phyloP scores from a whole-genome alignment of 2,329 filamentous ascomycete species.

The Penicillium sp. region DNA sequence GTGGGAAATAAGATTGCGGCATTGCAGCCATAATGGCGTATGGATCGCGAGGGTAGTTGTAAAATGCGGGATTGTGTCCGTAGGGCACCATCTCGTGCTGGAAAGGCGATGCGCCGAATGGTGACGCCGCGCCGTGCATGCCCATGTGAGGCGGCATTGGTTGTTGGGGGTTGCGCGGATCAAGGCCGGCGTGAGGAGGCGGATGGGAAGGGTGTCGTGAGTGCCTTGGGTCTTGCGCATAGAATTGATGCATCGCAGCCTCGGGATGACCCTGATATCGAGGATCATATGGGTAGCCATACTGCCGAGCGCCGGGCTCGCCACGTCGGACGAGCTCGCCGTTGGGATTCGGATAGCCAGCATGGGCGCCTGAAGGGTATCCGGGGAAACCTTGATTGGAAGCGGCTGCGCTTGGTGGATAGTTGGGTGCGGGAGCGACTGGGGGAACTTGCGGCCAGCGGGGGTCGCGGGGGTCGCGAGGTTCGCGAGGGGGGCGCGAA shows the following conservation, averaged over 20 bases:
- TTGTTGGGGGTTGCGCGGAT: conserved; percentile 34
- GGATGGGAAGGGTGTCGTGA: conserved; percentile 31
- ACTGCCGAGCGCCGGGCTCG: conserved; percentile 30
- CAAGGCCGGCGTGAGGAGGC: conserved; percentile 18
- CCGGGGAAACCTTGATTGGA: conserved; percentile 43
- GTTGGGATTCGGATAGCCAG: conserved; percentile 30
- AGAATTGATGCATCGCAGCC: conserved; percentile 30
- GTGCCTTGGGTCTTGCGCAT: conserved; percentile 34
- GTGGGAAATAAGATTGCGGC: conserved; percentile 41
- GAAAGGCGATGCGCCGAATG: conserved; percentile 37
- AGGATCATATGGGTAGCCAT: conserved; percentile 36
- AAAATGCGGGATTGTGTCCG: conserved; percentile 33
- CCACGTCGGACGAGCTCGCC: conserved; percentile 35
- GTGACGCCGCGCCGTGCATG: conserved; percentile 25
- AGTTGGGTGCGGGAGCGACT: conserved; percentile 30
- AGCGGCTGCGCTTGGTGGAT: conserved; percentile 45
- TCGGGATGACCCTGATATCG: conserved; percentile 33
- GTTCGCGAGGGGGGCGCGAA: conserved; percentile 42
- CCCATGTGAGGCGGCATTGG: conserved; percentile 34
- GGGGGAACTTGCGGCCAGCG: conserved; percentile 35
- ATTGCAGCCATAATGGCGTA: conserved; percentile 41
- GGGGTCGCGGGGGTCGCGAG: conserved; percentile 34
- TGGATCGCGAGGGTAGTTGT: conserved; percentile 38
- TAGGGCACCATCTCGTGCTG: conserved; percentile 46
- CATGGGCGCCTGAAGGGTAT: conserved; percentile 38